Conservation (phyloP, 169 alveolate genomes). For the Plasmodium vinckei region DNA sequence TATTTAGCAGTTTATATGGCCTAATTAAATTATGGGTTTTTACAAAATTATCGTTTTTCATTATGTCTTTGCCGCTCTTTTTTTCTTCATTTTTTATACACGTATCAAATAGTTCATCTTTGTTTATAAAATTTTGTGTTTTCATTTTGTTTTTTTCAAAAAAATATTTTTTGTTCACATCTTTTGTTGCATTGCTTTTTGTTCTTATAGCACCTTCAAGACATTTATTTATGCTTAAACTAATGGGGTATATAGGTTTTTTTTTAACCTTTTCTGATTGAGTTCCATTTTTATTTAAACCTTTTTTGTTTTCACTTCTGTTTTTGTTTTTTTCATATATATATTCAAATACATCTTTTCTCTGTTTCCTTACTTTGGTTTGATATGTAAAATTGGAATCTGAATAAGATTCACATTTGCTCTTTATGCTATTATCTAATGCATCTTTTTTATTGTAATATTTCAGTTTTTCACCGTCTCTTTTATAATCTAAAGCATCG, state of each 20-base stretch:
- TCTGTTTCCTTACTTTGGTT: conserved; percentile 8
- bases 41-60: not conserved
- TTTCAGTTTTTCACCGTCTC: too few species aligned
- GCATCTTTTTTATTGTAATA: too few species aligned
- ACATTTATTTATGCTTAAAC: not conserved
- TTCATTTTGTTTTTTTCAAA: conserved; percentile 25
- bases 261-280: not conserved
- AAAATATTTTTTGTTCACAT: not conserved
- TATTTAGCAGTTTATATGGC: not conserved
- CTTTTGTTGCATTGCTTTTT: conserved; percentile 16
- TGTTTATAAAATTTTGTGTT: conserved; percentile 24
- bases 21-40: conserved; percentile 2
- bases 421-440: too few species aligned
- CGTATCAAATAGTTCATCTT: conserved; percentile 26
- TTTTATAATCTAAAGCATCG: too few species aligned
- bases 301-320: conserved; percentile 1
- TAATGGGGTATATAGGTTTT: not conserved
- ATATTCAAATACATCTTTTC: not conserved
- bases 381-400: conserved; percentile 4
- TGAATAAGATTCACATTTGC: conserved; percentile 6
- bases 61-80: not conserved
- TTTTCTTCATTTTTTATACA: not conserved
- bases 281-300: not conserved
- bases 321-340: conserved; percentile 10
- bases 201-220: not conserved